Base-by-base conservation (phyloP, 495 filamentous ascomycete species). In the Talaromyces wortmannii region DNA sequence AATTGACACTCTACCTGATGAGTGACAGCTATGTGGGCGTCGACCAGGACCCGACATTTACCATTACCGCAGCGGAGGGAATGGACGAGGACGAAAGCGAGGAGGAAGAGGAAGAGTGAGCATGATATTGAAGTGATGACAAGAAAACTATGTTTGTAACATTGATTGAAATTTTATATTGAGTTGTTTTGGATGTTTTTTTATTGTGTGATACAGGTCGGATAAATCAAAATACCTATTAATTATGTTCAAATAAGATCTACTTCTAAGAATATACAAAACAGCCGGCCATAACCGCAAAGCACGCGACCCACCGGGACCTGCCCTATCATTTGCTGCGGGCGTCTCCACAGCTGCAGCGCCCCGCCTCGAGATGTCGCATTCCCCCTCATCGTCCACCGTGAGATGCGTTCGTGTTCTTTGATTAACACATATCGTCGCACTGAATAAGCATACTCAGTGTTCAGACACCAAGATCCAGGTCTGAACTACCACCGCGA, bases 21-120 rank as follows among this genome's bases (percentile, higher is more conserved):
- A 90, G 94, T 67, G 94, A 99, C 71, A 95, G 90, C 69, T 99
- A 97, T 70, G 82, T 96, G 15, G 95, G 95, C 6, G 91, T 99
- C 45, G 94, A 99, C 75, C 94, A 97, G 67, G 94, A 94, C 53
- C 94, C 92, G 33, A 82, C 82, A 2, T 96, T 99, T 65, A 85
- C 79, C 47, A 85, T 97, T 31, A 85, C 76, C 51, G 94, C 86
- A 16, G 90, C 85, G 12, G 92, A 97, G 69, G 91, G 91, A 4
- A 92, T 92, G 91, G 94, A 97, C 54, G 91, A 96, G 57, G 91
- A 96, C 67, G 88, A 91, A 29, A 88, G 89, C 1, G 88, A 89
- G 44, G 89, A 91, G 36, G 87, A 90, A 6, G 87, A 87, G 30
- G 83, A 23, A 23, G 23, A 85, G 52, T 77, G 82, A 53, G 23